These are phyloP conservation scores for Lactarius pseudohatsudake DNA, from an alignment of 768 basidiomycete species.

Conservation along the genomic window DNA sequence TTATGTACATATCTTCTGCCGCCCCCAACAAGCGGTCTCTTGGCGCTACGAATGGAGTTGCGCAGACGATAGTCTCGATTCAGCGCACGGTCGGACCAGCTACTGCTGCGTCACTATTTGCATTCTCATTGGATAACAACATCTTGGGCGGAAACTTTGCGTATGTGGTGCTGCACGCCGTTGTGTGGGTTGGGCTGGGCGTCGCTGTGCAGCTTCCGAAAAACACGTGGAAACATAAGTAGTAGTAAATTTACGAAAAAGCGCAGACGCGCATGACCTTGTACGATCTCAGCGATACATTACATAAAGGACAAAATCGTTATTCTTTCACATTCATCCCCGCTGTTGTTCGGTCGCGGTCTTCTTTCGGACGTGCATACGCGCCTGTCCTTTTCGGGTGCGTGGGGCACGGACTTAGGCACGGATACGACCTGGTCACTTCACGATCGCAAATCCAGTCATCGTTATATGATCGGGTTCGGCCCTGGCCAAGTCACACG, in stretches of 20 bases:
- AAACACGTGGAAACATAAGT: constrained; percentile 11
- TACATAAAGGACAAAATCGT: not conserved
- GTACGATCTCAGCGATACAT: not conserved
- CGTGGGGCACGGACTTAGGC: not conserved
- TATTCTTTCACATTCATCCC: not conserved
- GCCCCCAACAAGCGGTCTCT: constrained; percentile 64
- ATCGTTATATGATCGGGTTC: not conserved
- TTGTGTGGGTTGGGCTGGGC: constrained; percentile 12
- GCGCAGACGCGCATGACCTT: not conserved
- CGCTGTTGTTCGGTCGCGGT: not conserved
- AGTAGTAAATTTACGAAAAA: not conserved
- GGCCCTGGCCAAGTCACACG: no score
- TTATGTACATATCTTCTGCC: constrained; percentile 65
- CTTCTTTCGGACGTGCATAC: not conserved
- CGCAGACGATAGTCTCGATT: constrained; percentile 40
- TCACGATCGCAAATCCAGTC: not conserved
- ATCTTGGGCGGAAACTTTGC: constrained; percentile 46
- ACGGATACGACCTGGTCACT: no score
- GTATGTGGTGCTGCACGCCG: constrained; percentile 7
- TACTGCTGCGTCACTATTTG: constrained; percentile 60
- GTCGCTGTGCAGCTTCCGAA: constrained; percentile 11
- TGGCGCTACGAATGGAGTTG: constrained; percentile 64
- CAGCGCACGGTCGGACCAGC: constrained; percentile 53
- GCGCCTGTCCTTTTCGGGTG: not conserved
- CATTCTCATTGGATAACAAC: constrained; percentile 50